Evolutionary conservation across 805 yeast genomes (phyloP).

Genomic region (Cyberlindnera mycetangii): DNA sequence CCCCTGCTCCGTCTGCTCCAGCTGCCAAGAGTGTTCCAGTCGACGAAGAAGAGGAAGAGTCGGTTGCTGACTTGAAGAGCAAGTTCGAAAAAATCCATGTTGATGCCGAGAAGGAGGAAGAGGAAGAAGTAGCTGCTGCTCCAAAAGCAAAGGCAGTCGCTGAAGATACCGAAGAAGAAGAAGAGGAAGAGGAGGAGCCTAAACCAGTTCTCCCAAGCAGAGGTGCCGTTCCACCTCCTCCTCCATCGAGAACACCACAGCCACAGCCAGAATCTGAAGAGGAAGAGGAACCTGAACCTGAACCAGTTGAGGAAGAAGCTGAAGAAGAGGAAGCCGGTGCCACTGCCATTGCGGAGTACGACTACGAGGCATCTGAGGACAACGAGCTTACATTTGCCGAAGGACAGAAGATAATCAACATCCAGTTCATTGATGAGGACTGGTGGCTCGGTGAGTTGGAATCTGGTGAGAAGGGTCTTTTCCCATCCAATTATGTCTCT

Average conservation of each 20-base stretch:
- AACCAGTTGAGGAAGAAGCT: slow-evolving; percentile 14
- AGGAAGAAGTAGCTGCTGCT: slow-evolving; percentile 22
- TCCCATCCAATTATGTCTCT: slow-evolving; percentile 89
- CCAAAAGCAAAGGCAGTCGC: slow-evolving; percentile 12
- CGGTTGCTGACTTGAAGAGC: slow-evolving; percentile 35
- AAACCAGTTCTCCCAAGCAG: slow-evolving; percentile 21
- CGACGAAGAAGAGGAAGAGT: slow-evolving; percentile 30
- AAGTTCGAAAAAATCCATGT: slow-evolving; percentile 34
- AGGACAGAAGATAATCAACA: slow-evolving; percentile 76
- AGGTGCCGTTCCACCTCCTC: slow-evolving; percentile 21
- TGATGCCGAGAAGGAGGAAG: slow-evolving; percentile 25
- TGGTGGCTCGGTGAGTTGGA: slow-evolving; percentile 93
- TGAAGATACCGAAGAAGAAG: slow-evolving; percentile 8
- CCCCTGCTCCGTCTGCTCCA: slow-evolving; percentile 30
- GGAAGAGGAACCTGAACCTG: slow-evolving; percentile 9
- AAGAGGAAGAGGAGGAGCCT: slow-evolving; percentile 5
- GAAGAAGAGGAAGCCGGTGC: slow-evolving; percentile 23
- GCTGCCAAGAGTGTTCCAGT: slow-evolving; percentile 27
- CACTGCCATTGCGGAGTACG: slow-evolving; percentile 66
- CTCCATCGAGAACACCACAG: slow-evolving; percentile 23
- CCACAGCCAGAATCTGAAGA: slow-evolving; percentile 23
- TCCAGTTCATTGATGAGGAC: slow-evolving; percentile 88
- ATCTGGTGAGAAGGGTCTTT: slow-evolving; percentile 75
- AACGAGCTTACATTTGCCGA: slow-evolving; percentile 85
- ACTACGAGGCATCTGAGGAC: slow-evolving; percentile 89